Base-by-base conservation (phyloP, 345 rosid genomes). In the Gossypium mustelinum region DNA sequence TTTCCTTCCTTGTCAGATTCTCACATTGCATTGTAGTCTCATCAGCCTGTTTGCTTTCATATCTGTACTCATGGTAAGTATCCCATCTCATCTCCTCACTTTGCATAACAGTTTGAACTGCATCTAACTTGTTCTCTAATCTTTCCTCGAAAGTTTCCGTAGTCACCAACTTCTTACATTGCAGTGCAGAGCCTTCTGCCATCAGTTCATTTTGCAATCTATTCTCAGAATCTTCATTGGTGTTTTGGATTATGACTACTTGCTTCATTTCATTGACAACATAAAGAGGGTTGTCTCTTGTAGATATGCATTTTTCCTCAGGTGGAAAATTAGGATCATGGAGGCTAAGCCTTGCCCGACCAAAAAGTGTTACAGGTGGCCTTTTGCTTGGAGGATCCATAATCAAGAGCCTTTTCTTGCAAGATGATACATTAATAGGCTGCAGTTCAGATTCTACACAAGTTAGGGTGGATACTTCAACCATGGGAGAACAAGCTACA, bases 361-460 rank as follows among this genome's bases (percentile, higher is more conserved):
- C 94, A 81, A 94, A 92, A 51, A 94, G 77, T 44, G 97, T 90
- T 70, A 90, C 75, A 18, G 83, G 81, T 17, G 76, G 82, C 74
- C 73, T 76, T 70, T 87, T 87, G 51, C 79, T 77, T 44, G 86
- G 88, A 76, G 86, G 82, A 57, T 87, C 85, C 77, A 79, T 77
- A 72, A 64, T 79, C 57, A 79, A 72, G 43, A 75, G 47, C 77
- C 76, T 81, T 73, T 77, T 83, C 52, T 9, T n/a, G 20, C 61
- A 67, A 11, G 82, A 70, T 45, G 82, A 78, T 57, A 64, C 65
- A 2, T 82, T 73, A 12, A 77, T 75, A 1, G 83, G 75, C 63
- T 66, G 78, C 41, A 67, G 45, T 82, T 78, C 56, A 18, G 74
- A 48, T 69, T 82, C 80, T 62, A 45, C 58, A 44, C 72, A 82